These are phyloP conservation scores for Venturia effusa DNA, from an alignment of 2,329 filamentous ascomycete species.

Conservation along the genomic window DNA sequence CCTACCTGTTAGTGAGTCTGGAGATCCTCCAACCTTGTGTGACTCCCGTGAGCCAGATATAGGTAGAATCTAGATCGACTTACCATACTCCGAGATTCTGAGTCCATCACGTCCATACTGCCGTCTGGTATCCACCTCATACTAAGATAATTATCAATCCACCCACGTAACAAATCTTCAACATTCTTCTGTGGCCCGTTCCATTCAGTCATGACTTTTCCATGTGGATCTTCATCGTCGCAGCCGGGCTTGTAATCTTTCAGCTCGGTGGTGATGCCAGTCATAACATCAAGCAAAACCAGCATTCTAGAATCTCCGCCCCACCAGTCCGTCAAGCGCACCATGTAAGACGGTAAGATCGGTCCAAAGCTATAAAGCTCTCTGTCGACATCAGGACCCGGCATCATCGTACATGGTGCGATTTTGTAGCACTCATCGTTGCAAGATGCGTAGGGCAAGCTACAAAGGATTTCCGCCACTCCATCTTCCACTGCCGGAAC, in stretches of 20 bases:
- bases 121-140: constrained; percentile 1
- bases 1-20: not conserved
- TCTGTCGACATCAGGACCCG: not conserved
- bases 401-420: constrained; percentile 1
- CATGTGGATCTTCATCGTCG: not conserved
- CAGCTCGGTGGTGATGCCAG: not conserved
- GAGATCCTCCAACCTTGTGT: not conserved
- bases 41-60: too few relatives aligned
- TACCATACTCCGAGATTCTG: not conserved
- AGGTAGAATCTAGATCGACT: not conserved
- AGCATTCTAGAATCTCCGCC: not conserved
- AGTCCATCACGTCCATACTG: not conserved
- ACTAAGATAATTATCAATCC: not conserved
- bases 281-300: not conserved
- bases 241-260: not conserved
- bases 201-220: not conserved
- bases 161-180: not conserved
- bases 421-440: not conserved
- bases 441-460: not conserved
- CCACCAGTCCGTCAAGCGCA: not conserved
- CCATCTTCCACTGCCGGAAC: not conserved
- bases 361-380: not conserved
- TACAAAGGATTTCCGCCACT: not conserved
- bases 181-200: not conserved
- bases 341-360: not conserved